A percentile compares a stretch with the other conserved stretches of the same genome.
Evolutionary conservation across 805 yeast genomes (phyloP).

Genomic region (Blastobotrys peoriensis): DNA sequence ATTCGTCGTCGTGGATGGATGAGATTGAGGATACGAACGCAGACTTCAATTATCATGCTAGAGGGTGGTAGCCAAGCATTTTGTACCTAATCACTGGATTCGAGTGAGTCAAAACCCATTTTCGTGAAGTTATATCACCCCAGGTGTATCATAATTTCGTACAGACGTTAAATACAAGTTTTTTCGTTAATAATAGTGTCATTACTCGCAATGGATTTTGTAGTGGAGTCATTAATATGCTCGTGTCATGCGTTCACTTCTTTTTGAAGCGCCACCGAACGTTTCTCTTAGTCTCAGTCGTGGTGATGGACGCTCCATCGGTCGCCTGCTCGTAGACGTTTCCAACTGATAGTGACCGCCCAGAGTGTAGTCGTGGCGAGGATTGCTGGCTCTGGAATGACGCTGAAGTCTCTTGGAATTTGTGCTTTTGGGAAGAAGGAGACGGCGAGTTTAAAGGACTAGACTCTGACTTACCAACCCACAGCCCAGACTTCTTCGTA

Average conservation of each 20-base stretch:
- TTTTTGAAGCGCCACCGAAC: not conserved
- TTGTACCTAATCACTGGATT: not conserved
- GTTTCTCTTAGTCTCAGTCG: not conserved
- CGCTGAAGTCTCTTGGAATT: not conserved
- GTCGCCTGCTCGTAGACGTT: not conserved
- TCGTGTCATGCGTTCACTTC: too few relatives aligned
- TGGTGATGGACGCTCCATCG: too few relatives aligned
- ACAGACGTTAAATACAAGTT: too few relatives aligned
- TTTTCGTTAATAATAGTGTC: too few relatives aligned
- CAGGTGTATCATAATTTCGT: too few relatives aligned
- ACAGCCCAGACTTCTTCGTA: not conserved
- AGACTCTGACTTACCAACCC: not conserved
- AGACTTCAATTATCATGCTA: conserved; percentile 37
- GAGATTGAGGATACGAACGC: conserved; percentile 25
- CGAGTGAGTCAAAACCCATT: too few relatives aligned
- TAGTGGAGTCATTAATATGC: too few relatives aligned
- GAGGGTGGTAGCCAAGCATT: conserved; percentile 34
- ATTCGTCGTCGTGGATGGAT: conserved; percentile 19
- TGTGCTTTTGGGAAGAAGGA: not conserved
- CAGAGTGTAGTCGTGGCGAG: not conserved
- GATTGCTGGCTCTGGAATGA: not conserved
- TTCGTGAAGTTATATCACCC: too few relatives aligned
- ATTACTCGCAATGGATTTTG: too few relatives aligned
- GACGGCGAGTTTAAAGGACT: not conserved
- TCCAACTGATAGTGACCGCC: not conserved